These are phyloP conservation scores for Sclerotinia borealis DNA, from an alignment of 2,329 filamentous ascomycete species.

Conservation along the genomic window DNA sequence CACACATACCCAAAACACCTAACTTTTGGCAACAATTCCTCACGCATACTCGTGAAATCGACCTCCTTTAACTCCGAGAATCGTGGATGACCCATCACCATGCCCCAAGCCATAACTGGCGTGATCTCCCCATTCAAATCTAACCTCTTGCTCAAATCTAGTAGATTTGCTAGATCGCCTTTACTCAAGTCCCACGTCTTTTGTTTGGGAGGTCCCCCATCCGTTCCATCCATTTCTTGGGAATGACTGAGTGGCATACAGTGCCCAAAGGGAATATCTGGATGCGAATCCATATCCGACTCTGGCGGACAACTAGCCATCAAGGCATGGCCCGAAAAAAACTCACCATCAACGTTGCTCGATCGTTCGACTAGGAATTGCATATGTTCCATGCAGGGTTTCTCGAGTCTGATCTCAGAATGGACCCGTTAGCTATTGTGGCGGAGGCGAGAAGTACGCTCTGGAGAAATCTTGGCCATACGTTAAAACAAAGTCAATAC, in stretches of 20 bases:
- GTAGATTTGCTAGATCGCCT: constrained; percentile 69
- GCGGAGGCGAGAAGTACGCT: constrained; percentile 61
- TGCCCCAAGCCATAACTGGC: constrained; percentile 90
- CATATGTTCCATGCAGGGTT: constrained; percentile 87
- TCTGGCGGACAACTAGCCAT: constrained; percentile 84
- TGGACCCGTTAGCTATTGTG: constrained; percentile 43
- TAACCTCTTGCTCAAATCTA: constrained; percentile 77
- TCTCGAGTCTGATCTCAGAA: constrained; percentile 64
- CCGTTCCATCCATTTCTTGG: neutral
- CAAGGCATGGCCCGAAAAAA: constrained; percentile 76
- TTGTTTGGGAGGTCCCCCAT: constrained; percentile 14
- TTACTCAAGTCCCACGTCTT: constrained; percentile 76
- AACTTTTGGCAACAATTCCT: constrained; percentile 72
- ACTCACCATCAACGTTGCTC: constrained; percentile 53
- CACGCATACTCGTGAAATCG: constrained; percentile 67
- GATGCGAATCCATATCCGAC: constrained; percentile 37
- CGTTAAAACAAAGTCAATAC: constrained; percentile 88
- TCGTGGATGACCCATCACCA: constrained; percentile 66
- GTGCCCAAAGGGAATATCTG: constrained; percentile 49
- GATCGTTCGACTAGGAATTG: constrained; percentile 65
- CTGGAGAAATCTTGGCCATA: constrained; percentile 58
- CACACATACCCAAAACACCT: constrained; percentile 83
- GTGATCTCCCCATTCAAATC: constrained; percentile 88
- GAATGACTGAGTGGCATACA: constrained; percentile 15
- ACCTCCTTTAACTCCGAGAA: constrained; percentile 57